phyloP scores from a whole-genome alignment of 352 stramenopile genomes.

The Phytophthora macrochlamydospora region DNA sequence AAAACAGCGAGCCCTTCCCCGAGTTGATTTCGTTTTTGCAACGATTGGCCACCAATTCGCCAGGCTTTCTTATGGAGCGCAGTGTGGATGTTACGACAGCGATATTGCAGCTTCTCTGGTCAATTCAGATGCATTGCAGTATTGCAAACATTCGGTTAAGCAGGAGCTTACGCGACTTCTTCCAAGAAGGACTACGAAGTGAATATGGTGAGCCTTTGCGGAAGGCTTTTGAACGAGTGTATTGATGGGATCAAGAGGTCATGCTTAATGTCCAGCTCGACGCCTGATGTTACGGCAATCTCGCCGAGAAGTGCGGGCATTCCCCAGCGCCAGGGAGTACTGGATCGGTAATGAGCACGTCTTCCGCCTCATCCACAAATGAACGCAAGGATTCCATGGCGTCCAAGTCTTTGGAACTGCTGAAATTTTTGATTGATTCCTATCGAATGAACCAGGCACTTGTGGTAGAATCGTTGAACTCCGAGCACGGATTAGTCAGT shows the following conservation, averaged over 20 bases:
- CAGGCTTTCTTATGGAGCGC: constrained; percentile 76
- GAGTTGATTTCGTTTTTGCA: constrained; percentile 85
- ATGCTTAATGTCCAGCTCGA: constrained; percentile 43
- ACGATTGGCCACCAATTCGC: constrained; percentile 64
- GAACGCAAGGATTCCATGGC: constrained; percentile 47
- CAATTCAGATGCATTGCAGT: constrained; percentile 78
- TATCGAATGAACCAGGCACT: constrained; percentile 71
- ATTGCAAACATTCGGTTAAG: constrained; percentile 66
- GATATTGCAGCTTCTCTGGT: constrained; percentile 82
- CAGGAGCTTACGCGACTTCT: constrained; percentile 76
- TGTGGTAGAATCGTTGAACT: constrained; percentile 77
- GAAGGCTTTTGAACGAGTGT: constrained; percentile 73
- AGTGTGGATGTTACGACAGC: constrained; percentile 62
- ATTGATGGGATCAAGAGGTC: constrained; percentile 81
- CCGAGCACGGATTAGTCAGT: constrained; percentile 69
- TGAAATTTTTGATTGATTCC: constrained; percentile 89
- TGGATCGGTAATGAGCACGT: constrained; percentile 14
- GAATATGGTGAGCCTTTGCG: constrained; percentile 70
- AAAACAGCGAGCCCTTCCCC: constrained; percentile 63
- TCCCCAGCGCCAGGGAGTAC: constrained; percentile 18
- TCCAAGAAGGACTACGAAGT: constrained; percentile 79
- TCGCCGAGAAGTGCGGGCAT: constrained; percentile 21
- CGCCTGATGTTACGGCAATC: constrained; percentile 15
- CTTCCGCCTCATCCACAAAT: constrained; percentile 16
- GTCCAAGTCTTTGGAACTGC: constrained; percentile 78